Evolutionary conservation across 257 asterid genomes (phyloP), one percentile per base, ranked within the genome.

Genomic region (Anisodus tanguticus): DNA sequence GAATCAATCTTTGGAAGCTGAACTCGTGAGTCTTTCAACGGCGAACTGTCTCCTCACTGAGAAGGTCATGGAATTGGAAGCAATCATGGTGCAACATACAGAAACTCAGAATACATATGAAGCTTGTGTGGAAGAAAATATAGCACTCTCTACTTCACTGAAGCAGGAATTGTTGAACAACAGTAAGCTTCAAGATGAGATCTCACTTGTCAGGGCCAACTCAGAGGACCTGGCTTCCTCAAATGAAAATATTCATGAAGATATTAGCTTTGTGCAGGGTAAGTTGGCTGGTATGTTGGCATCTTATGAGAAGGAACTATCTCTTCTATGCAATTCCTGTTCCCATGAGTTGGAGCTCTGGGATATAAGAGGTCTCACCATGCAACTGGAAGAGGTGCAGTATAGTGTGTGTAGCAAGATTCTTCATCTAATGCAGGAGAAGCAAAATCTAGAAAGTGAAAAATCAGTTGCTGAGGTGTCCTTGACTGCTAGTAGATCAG

Each of bases 371-470:
- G 93, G 91, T 77, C 86, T 85, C 58, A 58, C 92, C 84, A 71
- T 86, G 87, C 91, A 78, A 88, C 90, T 94, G 37, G 98, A 93
- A 88, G 90, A 95, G 86, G 88, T 93, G 82, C 98, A 92, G 87
- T 87, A 82, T 68, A 87, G 82, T 84, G 88, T 85, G 31, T 87
- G 87, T 19, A 82, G 74, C 82, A 90, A 87, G 89, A 90, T 90
- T 80, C 69, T 76, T 83, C 91, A 85, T 81, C 87, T 97, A 86
- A 85, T 87, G 83, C 95, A 91, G 84, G 98, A 97, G 88, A 97
- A 94, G 70, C 89, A 77, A 67, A 87, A 70, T 84, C 91, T 94
- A 4, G 89, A 89, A 85, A 82, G 85, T 82, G 97, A 93, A 90
- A 93, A 84, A 86, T 89, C 69, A 79, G 41, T 67, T 78, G 90